These are phyloP conservation scores for Trypanosoma vivax DNA, from an alignment of 208 protist genomes.

Conservation along the genomic window DNA sequence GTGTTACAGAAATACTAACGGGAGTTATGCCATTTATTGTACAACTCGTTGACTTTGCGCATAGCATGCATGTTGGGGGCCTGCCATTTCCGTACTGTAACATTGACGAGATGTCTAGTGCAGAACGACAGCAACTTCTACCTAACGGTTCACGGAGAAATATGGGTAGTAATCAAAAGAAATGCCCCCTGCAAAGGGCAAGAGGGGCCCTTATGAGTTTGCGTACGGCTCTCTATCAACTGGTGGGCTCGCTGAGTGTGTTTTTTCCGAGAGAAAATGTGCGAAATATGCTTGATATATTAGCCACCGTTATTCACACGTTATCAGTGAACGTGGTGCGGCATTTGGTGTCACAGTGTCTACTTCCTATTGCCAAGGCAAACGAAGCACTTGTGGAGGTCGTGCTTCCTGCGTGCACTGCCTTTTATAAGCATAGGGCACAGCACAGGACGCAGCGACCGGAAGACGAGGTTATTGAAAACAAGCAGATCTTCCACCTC, in stretches of 20 bases:
- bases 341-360: conserved; percentile 38
- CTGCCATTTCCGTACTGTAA: conserved; percentile 33
- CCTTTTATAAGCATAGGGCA: conserved; percentile 27
- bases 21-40: conserved; percentile 29
- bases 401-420: conserved; percentile 25
- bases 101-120: conserved; percentile 33
- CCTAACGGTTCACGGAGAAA: conserved; percentile 37
- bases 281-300: conserved; percentile 28
- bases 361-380: conserved; percentile 41
- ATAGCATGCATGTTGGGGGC: conserved; percentile 34
- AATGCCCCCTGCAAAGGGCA: conserved; percentile 16
- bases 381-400: conserved; percentile 30
- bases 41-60: conserved; percentile 37
- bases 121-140: conserved; percentile 37
- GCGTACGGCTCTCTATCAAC: conserved; percentile 58
- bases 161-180: conserved; percentile 1
- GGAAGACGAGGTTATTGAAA: conserved; percentile 45
- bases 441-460: conserved; percentile 10
- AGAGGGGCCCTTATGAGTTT: conserved; percentile 36
- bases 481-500: conserved; percentile 58
- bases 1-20: conserved; percentile 39
- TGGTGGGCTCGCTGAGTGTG: conserved; percentile 43
- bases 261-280: conserved; percentile 42
- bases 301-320: conserved; percentile 6
- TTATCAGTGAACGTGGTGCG: conserved; percentile 39